Evolutionary conservation across 139 green algal genomes (phyloP), one percentile per base, ranked within the genome.

Genomic region (Micromonas pusilla): DNA sequence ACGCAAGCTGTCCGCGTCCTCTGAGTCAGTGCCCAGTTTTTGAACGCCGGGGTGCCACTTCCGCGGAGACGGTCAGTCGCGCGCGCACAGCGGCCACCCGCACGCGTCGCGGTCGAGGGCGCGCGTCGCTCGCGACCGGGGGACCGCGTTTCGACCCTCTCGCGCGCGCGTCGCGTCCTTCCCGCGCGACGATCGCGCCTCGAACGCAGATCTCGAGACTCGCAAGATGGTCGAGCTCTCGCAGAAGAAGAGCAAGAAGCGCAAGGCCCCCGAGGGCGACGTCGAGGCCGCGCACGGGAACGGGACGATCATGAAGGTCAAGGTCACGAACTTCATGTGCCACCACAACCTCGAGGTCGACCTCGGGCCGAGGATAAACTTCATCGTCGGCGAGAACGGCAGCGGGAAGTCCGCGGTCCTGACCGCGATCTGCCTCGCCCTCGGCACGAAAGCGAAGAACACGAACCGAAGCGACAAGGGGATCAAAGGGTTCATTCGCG

Each of bases 301-400:
- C 45, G 79, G 79, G 28, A 52, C 73, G 52, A 65, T 84, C 67
- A 25, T 37, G 20, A 52, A 31, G 21, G 83, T 87, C 32, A 30
- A 31, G n/a, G 9, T 87, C 39, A 26, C 67, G 23, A 84, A 87
- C 38, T 87, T 87, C 65, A 87, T 87, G 83, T 86, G 83, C 68
- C 83, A 87, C 78, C 28, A 70, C 3, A 39, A 81, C 37, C 66
- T 84, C 33, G 34, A 76, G 39, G 77, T 87, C n/a, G 78, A 84
- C n/a, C 70, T 87, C 20, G 83, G 67, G 3, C 67, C 65, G 19
- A 34, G 80, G 32, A 83, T 88, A 19, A 88, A 87, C 65, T 88
- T 87, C 78, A 83, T 88, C 28, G 72, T 65, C 25, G 83, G 83
- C 13, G 62, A 87, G 32, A 88, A 88, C 65, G 83, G 83, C n/a